Base-by-base conservation (phyloP, 768 basidiomycete genomes). In the Paxillus ammoniavirescens region DNA sequence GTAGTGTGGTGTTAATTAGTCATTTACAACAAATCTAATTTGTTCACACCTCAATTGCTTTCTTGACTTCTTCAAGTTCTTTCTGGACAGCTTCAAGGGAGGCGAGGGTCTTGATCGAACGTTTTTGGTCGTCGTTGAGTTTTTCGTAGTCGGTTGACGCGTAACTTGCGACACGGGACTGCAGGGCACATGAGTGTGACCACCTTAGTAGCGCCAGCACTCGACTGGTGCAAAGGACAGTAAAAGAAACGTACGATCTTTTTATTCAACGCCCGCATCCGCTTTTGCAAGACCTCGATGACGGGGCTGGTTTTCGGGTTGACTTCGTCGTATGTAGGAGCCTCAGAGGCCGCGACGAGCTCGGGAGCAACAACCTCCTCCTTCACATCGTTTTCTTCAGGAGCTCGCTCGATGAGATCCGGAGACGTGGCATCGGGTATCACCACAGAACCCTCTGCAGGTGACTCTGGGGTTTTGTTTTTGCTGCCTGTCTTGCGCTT, bases 81-180 rank as follows among this genome's bases (percentile, higher is more conserved):
- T 90, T 91, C 60, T 85, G 80, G 38, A 85, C 76, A 9, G 85
- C 89, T 63, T 95, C 92, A 18, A 95, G 75, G 6, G 78, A 75
- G 9, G 93, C 81, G 42, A 96, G 82, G 15, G 81, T 84, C 58
- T 82, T 87, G 49, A 94, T 62, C 2, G 80, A 76, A 33, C 85
- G 82, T 58, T 80, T 87, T 73, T 97, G 93, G 70, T 96, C 94
- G 40, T 93, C 90, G 58, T 96, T 91, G 50, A 95, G 80, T 63
- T 87, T 87, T 50, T 85, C 83, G 3, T 78, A 68, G 26, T 84
- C 83, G 17, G 80, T 86, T 3, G 82, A 62, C 30, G 87, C 81
- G 67, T 96, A 94, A 10, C 75, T 72, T 44, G 84, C 75, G 76
- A 91, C 82, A 57, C 93, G 83, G 56, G 78, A 76, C 94, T 95